Evolutionary conservation across 1,284 basidiomycete species (phyloP).

Genomic region (Erythrobasidium hasegawianum): DNA sequence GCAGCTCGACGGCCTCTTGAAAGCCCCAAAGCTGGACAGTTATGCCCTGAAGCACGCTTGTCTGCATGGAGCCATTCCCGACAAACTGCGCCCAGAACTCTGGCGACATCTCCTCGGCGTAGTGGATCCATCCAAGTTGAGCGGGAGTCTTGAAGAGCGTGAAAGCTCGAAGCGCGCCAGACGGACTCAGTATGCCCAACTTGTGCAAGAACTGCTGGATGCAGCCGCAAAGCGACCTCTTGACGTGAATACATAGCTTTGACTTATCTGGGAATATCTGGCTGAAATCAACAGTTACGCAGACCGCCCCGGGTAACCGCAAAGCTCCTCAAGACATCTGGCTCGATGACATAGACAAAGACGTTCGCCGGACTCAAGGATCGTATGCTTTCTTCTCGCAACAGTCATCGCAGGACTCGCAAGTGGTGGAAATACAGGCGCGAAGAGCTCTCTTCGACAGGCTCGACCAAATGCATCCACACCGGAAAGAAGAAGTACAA

Average conservation of each 20-base stretch:
- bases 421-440: constrained; percentile 1
- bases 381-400: constrained; percentile 34
- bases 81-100: constrained; percentile 28
- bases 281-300: background rate
- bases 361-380: constrained; percentile 30
- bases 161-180: constrained; percentile 13
- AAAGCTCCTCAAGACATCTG: constrained; percentile 19
- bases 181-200: constrained; percentile 21
- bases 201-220: constrained; percentile 16
- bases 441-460: constrained; percentile 15
- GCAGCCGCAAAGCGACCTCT: background rate
- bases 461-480: constrained; percentile 21
- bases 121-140: constrained; percentile 11
- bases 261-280: background rate
- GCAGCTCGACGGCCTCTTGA: constrained; percentile 18
- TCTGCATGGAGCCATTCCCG: constrained; percentile 28
- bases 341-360: constrained; percentile 34
- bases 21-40: background rate
- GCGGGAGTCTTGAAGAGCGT: background rate
- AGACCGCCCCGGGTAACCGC: constrained; percentile 1
- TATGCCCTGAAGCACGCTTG: constrained; percentile 30
- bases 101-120: constrained; percentile 31
- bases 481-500: constrained; percentile 27
- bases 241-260: background rate
- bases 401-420: background rate